Conservation (phyloP, 164 flowering plant species). For the Chimonanthus praecox region DNA sequence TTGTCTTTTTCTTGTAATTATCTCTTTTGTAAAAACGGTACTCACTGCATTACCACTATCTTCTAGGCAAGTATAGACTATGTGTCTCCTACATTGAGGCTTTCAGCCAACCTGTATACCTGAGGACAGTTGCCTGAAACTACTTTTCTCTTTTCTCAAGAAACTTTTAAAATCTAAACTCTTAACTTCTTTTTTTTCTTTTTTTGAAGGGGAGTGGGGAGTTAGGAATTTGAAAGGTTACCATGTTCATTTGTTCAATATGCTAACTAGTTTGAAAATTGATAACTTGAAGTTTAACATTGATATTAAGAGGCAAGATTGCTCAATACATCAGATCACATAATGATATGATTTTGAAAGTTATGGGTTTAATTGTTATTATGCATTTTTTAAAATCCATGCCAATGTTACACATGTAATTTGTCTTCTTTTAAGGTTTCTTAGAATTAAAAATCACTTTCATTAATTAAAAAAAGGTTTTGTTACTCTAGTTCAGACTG, state of each 20-base stretch:
- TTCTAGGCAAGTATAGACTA: too few relatives aligned
- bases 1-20: background rate
- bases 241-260: background rate
- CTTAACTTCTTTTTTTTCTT: too few relatives aligned
- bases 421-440: background rate
- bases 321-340: background rate
- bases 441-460: background rate
- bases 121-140: background rate
- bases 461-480: background rate
- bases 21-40: too few relatives aligned
- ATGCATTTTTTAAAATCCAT: background rate
- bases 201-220: background rate
- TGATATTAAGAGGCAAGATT: background rate
- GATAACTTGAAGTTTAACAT: background rate
- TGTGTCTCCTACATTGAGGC: background rate
- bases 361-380: background rate
- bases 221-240: background rate
- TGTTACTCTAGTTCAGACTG: background rate
- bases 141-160: background rate
- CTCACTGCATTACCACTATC: background rate
- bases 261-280: background rate
- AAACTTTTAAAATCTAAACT: too few relatives aligned
- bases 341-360: constrained; percentile 1
- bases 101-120: background rate
- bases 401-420: background rate